A percentile compares a stretch with the other conserved stretches of the same genome.
These are phyloP conservation scores for Neofusicoccum kwambonambiense DNA, from an alignment of 2,329 filamentous ascomycete genomes.

Conservation along the genomic window DNA sequence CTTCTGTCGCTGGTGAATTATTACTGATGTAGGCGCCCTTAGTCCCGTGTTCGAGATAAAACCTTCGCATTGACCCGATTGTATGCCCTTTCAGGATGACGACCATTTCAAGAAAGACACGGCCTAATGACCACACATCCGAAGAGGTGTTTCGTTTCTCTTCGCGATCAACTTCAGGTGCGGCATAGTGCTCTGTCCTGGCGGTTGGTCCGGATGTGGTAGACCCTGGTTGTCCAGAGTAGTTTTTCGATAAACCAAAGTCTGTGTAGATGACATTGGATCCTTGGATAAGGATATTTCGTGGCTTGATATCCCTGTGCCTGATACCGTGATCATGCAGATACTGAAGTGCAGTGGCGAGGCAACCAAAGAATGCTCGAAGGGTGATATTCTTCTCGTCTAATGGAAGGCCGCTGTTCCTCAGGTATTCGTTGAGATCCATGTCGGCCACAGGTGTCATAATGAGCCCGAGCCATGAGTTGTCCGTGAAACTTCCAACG, in stretches of 20 bases:
- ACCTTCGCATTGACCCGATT: too few species aligned
- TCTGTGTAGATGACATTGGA: slow-evolving; percentile 24
- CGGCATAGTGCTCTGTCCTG: slow-evolving; percentile 21
- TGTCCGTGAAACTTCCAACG: slow-evolving; percentile 35
- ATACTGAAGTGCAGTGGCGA: slow-evolving; percentile 30
- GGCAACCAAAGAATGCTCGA: slow-evolving; percentile 35
- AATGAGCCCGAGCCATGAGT: slow-evolving; percentile 29
- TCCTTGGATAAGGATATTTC: slow-evolving; percentile 25
- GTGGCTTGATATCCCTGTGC: slow-evolving; percentile 27
- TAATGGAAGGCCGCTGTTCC: slow-evolving; percentile 25
- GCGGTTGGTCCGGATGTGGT: slow-evolving; percentile 21
- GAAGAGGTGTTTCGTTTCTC: slow-evolving; percentile 22
- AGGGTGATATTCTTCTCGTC: too few species aligned
- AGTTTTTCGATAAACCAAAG: slow-evolving; percentile 27
- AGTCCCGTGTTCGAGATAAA: not conserved
- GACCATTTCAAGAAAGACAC: slow-evolving; percentile 25
- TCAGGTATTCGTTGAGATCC: slow-evolving; percentile 34
- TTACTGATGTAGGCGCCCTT: too few species aligned
- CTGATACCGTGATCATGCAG: slow-evolving; percentile 24
- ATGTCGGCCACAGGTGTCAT: slow-evolving; percentile 38
- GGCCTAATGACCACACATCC: slow-evolving; percentile 27
- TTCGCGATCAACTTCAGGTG: slow-evolving; percentile 23
- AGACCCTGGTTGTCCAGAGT: slow-evolving; percentile 5
- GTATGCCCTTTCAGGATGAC: not conserved
- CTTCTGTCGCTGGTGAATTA: not conserved